Evolutionary conservation across 257 asterid genomes (phyloP), one percentile per base, ranked within the genome.

Genomic region (Solanum rostratum): DNA sequence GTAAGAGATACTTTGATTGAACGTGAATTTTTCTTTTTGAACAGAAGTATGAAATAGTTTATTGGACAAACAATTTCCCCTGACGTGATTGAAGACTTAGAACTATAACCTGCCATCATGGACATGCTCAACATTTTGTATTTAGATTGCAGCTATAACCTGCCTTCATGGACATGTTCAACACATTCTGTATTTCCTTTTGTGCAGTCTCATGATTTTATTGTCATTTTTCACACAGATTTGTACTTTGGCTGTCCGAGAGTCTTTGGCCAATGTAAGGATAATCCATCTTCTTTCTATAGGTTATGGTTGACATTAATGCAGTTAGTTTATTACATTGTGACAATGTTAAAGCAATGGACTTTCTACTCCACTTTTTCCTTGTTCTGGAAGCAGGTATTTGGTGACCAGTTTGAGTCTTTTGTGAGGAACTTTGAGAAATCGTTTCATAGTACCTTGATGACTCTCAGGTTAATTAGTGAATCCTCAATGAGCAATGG

Each of bases 201-300:
- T 4, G 13, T 62, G 43, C 20, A 50, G 27, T 78, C 60, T 78
- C 63, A 27, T 78, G 82, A 6, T 76, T 73, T 63, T 53, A 19
- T 62, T 53, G 14, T 88, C 65, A 82, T 60, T 39, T 84, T 84
- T 59, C 82, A 84, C 84, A 88, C 92, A 96, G 99, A 89, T 95
- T 78, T 95, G 97, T 84, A 85, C 91, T 85, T 87, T 88, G 92
- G 98, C 97, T 10, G 93, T 96, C 84, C 91, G 90, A 90, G 91
- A 86, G 71, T 90, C 88, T 82, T 83, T 85, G 60, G 73, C 85
- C 57, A 88, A 86, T 85, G 92, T 90, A 90, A 90, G 92, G 78
- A 65, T 22, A 29, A 70, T 86, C 63, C 27, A 27, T 78, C 63
- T 78, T 78, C 82, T 78, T 52, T 50, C 46, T 78, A 50, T 78